Percentiles rank a stretch among this genome's conserved stretches.
These are phyloP conservation scores for Chamaecrista fasciculata DNA, from an alignment of 306 rosid genomes.

Conservation along the genomic window DNA sequence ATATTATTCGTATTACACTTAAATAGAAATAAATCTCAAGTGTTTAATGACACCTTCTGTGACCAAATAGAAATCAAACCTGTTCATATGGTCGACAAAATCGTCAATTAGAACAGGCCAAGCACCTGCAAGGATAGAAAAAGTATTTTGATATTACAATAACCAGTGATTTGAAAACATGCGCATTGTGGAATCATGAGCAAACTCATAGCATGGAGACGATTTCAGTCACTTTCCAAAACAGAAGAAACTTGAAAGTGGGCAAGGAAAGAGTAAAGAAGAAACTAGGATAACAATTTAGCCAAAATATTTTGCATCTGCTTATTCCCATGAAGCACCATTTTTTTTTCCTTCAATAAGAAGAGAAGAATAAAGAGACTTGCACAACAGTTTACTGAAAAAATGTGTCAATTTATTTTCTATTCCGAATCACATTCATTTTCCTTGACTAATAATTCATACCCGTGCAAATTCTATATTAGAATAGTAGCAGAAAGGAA, in stretches of 20 bases:
- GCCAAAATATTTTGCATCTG: neutral
- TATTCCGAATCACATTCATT: neutral
- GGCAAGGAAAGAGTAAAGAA: neutral
- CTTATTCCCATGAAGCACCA: neutral
- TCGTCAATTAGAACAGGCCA: constrained; percentile 99
- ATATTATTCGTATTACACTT: neutral
- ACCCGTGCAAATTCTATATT: constrained; percentile 6
- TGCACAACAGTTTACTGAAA: neutral
- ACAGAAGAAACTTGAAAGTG: neutral
- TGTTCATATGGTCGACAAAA: constrained; percentile 93
- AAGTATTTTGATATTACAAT: neutral
- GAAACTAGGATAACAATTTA: neutral
- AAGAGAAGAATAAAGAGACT: neutral
- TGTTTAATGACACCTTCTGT: constrained; percentile 7
- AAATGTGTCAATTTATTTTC: neutral
- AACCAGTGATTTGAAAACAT: neutral
- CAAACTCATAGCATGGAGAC: neutral
- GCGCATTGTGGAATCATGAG: neutral
- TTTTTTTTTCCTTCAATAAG: neutral
- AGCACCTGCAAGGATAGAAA: constrained; percentile 64
- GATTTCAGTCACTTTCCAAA: neutral
- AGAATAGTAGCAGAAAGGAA: neutral
- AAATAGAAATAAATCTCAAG: neutral
- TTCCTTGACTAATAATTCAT: neutral
- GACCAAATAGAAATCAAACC: constrained; percentile 54